Evolutionary conservation across 1,139 yeast genomes (phyloP).

Genomic region (Geotrichum klebahnii): DNA sequence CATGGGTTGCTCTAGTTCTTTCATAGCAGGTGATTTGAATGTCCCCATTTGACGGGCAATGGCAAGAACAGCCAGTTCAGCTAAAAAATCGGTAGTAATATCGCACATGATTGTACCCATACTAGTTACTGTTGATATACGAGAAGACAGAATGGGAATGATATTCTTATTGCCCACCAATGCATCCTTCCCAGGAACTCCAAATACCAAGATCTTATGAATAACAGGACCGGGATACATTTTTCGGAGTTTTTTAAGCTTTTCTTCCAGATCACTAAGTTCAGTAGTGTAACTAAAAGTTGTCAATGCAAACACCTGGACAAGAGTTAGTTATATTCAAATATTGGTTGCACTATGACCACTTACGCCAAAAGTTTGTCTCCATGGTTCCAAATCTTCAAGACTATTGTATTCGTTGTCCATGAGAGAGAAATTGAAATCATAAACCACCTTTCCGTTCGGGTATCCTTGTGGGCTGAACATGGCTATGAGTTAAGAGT

Average conservation of each 20-base stretch:
- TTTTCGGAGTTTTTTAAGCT: conserved; percentile 41
- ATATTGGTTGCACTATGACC: not conserved
- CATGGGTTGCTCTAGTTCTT: conserved; percentile 30
- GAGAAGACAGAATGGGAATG: conserved; percentile 34
- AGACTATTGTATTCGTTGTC: conserved; percentile 61
- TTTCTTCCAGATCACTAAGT: conserved; percentile 34
- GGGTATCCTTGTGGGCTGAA: conserved; percentile 88
- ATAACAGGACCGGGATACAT: conserved; percentile 58
- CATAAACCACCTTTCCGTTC: conserved; percentile 62
- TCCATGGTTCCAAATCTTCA: conserved; percentile 83
- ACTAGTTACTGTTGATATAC: conserved; percentile 39
- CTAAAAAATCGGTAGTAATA: conserved; percentile 59
- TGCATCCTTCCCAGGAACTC: conserved; percentile 43
- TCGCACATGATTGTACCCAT: conserved; percentile 73
- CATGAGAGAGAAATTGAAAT: conserved; percentile 48
- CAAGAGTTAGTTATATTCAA: conserved; percentile 1
- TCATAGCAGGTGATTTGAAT: conserved; percentile 37
- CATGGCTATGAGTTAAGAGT: conserved; percentile 30
- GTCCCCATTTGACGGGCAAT: conserved; percentile 37
- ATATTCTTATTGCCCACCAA: conserved; percentile 33
- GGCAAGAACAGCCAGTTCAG: conserved; percentile 63
- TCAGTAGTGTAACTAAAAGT: conserved; percentile 41
- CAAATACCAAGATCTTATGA: conserved; percentile 60
- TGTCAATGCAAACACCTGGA: conserved; percentile 56
- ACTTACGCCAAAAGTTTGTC: conserved; percentile 46